A percentile compares a stretch with the other conserved stretches of the same genome.
Conservation (phyloP, 2,329 filamentous ascomycete species). For the Neofusicoccum ribis region DNA sequence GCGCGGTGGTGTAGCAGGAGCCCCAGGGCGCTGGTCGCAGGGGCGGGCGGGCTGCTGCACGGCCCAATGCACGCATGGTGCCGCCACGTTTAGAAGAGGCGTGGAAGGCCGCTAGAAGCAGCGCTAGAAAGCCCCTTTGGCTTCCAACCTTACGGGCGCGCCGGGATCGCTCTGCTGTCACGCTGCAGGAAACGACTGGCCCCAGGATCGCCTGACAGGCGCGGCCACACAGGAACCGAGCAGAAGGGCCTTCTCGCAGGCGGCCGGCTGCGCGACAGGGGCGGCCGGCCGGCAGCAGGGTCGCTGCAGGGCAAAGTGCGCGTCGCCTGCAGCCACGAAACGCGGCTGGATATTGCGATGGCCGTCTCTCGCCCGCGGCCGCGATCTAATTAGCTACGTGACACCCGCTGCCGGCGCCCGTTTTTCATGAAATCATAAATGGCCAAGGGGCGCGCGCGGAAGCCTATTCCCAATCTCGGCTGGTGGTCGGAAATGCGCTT, state of each 20-base stretch:
- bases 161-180: constrained; percentile 23
- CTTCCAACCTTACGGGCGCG: constrained; percentile 6
- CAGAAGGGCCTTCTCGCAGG: constrained; percentile 14
- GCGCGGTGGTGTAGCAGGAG: constrained; percentile 11
- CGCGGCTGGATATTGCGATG: constrained; percentile 20
- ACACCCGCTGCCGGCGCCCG: constrained; percentile 5
- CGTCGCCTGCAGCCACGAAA: constrained; percentile 11
- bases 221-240: neutral
- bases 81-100: constrained; percentile 22
- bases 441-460: neutral
- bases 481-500: constrained; percentile 16
- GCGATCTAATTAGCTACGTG: constrained; percentile 13
- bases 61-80: constrained; percentile 14
- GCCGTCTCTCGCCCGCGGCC: neutral
- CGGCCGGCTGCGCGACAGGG: constrained; percentile 7
- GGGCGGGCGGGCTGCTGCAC: constrained; percentile 15
- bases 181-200: constrained; percentile 13
- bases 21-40: constrained; percentile 22
- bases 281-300: constrained; percentile 2
- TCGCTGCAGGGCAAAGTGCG: neutral
- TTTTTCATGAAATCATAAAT: neutral
- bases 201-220: constrained; percentile 14
- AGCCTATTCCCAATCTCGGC: constrained; percentile 13
- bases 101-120: constrained; percentile 27
- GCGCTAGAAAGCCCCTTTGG: constrained; percentile 21